Conservation (phyloP, 768 basidiomycete species). For the Phanerochaete carnosa region DNA sequence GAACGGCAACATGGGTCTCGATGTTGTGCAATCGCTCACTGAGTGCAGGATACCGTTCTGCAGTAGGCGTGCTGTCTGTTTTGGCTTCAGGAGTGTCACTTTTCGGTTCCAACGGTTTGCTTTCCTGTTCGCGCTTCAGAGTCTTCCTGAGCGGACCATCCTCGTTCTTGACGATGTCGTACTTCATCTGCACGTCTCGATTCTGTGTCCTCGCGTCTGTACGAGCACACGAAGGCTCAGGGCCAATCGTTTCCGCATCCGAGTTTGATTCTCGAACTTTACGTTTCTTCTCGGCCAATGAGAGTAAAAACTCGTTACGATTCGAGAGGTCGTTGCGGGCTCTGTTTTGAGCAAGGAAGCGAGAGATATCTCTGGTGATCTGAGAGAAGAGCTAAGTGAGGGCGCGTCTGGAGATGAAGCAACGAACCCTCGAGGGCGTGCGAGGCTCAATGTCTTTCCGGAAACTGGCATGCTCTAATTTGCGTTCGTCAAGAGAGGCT, state of each 20-base stretch:
- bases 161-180: constrained; percentile 83
- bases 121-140: constrained; percentile 29
- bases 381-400: constrained; percentile 38
- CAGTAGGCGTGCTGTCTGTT: constrained; percentile 28
- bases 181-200: constrained; percentile 78
- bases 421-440: constrained; percentile 34
- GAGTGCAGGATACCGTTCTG: constrained; percentile 53
- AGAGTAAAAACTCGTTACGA: constrained; percentile 67
- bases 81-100: background rate
- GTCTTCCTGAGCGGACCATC: constrained; percentile 72
- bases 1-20: constrained; percentile 68
- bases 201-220: constrained; percentile 69
- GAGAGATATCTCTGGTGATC: constrained; percentile 71
- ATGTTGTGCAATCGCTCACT: constrained; percentile 64
- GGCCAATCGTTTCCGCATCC: constrained; percentile 16
- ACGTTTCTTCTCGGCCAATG: constrained; percentile 52
- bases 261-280: constrained; percentile 32
- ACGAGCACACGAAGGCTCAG: constrained; percentile 58
- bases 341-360: constrained; percentile 66
- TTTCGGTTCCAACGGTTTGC: background rate
- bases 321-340: constrained; percentile 77
- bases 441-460: constrained; percentile 44
- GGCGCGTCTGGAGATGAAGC: constrained; percentile 21
- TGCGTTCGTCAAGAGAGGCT: constrained; percentile 60
- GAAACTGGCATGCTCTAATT: constrained; percentile 56